These are phyloP conservation scores for Acanthamoeba culbertsoni DNA, from an alignment of 208 protist species.

Conservation along the genomic window DNA sequence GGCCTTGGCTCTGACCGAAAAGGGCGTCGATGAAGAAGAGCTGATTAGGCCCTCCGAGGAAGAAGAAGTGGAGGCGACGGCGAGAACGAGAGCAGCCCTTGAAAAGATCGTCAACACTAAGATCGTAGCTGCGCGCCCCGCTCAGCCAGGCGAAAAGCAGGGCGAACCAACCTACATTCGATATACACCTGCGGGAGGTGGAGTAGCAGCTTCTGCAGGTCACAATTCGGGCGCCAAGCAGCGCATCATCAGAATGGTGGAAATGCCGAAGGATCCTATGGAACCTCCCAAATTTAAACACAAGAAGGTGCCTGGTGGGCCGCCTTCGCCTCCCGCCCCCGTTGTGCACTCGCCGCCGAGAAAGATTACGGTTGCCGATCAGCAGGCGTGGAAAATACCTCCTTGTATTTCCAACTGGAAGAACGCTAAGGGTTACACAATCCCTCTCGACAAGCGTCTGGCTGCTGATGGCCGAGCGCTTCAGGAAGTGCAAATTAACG, in stretches of 20 bases:
- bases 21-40: constrained; percentile 67
- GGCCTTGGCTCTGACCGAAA: constrained; percentile 53
- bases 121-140: constrained; percentile 56
- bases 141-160: constrained; percentile 34
- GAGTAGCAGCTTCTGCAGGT: background rate
- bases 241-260: constrained; percentile 84
- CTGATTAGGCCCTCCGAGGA: constrained; percentile 69
- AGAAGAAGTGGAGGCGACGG: constrained; percentile 63
- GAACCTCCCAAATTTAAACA: constrained; percentile 90
- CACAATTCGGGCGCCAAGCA: constrained; percentile 70
- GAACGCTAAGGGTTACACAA: constrained; percentile 92
- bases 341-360: constrained; percentile 84
- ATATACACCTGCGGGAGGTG: constrained; percentile 76
- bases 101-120: constrained; percentile 74
- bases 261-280: constrained; percentile 85
- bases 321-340: constrained; percentile 80
- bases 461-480: constrained; percentile 88
- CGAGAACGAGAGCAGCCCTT: constrained; percentile 74
- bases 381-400: constrained; percentile 91
- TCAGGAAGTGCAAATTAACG: constrained; percentile 82
- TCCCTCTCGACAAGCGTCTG: constrained; percentile 93
- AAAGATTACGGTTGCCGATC: constrained; percentile 78
- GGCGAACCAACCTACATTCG: constrained; percentile 79
- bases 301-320: constrained; percentile 82
- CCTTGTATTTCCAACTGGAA: constrained; percentile 95